Percentiles rank a stretch among this genome's conserved stretches.
Conservation (phyloP, 495 filamentous ascomycete species). For the Aspergillus avenaceus region DNA sequence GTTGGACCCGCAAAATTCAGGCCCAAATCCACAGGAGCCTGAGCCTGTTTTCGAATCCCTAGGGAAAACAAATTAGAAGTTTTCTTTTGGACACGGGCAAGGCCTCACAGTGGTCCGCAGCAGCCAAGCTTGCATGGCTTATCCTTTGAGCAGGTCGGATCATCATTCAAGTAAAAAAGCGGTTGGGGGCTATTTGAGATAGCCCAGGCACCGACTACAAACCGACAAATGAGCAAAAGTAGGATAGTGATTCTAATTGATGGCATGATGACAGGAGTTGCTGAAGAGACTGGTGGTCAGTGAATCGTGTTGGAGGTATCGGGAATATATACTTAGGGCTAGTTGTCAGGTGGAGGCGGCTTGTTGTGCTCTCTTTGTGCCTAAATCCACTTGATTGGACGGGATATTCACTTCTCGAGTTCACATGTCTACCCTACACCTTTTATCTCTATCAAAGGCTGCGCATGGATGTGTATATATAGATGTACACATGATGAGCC, state of each 20-base stretch:
- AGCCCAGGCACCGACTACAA: neutral
- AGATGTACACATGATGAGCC: too few species aligned
- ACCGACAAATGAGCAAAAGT: neutral
- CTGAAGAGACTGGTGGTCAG: too few species aligned
- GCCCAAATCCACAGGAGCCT: slow-evolving; percentile 22
- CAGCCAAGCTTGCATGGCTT: slow-evolving; percentile 19
- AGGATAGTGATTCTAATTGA: neutral
- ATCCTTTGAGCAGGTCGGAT: slow-evolving; percentile 5
- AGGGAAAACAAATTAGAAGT: neutral
- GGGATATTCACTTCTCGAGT: too few species aligned
- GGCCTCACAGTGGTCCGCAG: slow-evolving; percentile 8
- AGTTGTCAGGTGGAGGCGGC: too few species aligned
- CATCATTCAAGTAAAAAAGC: neutral
- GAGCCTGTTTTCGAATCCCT: slow-evolving; percentile 4
- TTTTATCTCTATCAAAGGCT: too few species aligned
- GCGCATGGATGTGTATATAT: too few species aligned
- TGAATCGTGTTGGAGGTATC: too few species aligned
- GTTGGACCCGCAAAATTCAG: slow-evolving; percentile 12
- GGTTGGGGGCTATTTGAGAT: neutral
- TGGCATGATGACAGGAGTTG: neutral
- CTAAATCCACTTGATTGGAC: too few species aligned
- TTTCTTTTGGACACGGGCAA: too few species aligned
- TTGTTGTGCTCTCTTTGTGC: too few species aligned
- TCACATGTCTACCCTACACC: too few species aligned
- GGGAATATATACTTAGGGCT: too few species aligned